Evolutionary conservation across 75 land plant genomes (phyloP).

Genomic region (Sequoiadendron giganteum): DNA sequence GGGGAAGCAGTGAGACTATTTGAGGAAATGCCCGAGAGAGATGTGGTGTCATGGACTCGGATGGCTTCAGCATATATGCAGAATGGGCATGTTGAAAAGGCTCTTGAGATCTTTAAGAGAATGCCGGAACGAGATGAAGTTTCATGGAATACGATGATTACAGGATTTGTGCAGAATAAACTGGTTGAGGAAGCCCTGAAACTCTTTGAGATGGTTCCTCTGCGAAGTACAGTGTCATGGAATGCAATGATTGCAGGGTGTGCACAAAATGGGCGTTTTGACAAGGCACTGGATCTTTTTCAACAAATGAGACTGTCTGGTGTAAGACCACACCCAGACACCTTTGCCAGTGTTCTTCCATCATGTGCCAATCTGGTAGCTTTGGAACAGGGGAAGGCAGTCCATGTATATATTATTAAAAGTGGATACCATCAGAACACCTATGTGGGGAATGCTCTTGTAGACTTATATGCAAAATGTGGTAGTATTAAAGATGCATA

Average conservation of each 20-base stretch:
- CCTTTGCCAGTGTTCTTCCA: constrained; percentile 8
- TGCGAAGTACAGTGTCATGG: constrained; percentile 26
- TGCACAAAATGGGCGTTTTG: constrained; percentile 6
- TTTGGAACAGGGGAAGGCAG: constrained; percentile 5
- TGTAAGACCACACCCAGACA: neutral
- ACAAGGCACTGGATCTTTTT: constrained; percentile 29
- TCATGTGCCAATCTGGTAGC: constrained; percentile 1
- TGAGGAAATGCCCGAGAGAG: neutral
- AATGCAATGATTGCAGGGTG: constrained; percentile 31
- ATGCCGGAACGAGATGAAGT: constrained; percentile 21
- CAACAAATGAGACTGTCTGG: constrained; percentile 11
- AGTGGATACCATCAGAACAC: neutral
- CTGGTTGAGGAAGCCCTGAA: constrained; percentile 17
- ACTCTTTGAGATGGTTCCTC: constrained; percentile 26
- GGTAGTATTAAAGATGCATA: constrained; percentile 5
- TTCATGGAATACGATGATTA: neutral
- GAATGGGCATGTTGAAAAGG: constrained; percentile 37
- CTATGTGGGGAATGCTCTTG: neutral
- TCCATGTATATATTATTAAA: neutral
- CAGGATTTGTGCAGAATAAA: neutral
- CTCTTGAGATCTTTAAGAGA: constrained; percentile 35
- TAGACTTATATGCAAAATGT: constrained; percentile 6
- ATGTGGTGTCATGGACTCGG: constrained; percentile 32
- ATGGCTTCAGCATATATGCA: constrained; percentile 45
- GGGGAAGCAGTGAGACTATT: constrained; percentile 3